A percentile compares a stretch with the other conserved stretches of the same genome.
Evolutionary conservation across 768 basidiomycete genomes (phyloP).

Genomic region (Xerocomellus amylosporus): DNA sequence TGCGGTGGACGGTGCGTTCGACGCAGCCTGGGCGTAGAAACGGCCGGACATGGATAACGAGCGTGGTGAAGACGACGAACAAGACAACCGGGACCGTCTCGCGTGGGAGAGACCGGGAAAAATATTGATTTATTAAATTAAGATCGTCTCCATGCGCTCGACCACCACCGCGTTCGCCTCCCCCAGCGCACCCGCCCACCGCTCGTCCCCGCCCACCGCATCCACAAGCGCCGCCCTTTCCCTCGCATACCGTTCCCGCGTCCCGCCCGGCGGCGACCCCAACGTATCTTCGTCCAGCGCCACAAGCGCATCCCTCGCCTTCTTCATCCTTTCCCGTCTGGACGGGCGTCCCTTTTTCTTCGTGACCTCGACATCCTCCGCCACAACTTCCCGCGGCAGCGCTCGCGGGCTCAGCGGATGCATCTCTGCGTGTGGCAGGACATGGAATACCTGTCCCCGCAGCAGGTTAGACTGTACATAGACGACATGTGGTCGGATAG

Average conservation of each 20-base stretch:
- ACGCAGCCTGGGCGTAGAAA: conserved; percentile 39
- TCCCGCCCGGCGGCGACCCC: conserved; percentile 28
- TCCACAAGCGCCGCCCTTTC: conserved; percentile 43
- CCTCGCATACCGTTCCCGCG: conserved; percentile 41
- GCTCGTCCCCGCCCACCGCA: conserved; percentile 31
- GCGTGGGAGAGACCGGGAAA: neutral
- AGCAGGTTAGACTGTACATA: conserved; percentile 50
- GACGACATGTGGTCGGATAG: conserved; percentile 50
- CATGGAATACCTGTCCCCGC: conserved; percentile 50
- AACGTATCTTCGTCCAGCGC: conserved; percentile 38
- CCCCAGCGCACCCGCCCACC: conserved; percentile 34
- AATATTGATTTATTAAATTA: too few species aligned
- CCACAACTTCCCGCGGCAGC: conserved; percentile 67
- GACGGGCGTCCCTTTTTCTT: conserved; percentile 66
- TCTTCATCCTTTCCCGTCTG: conserved; percentile 56
- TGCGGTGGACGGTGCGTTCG: conserved; percentile 48
- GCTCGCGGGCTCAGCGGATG: conserved; percentile 57
- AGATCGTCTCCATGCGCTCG: conserved; percentile 44
- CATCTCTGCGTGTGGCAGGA: conserved; percentile 53
- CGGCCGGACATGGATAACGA: conserved; percentile 35
- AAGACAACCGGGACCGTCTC: neutral
- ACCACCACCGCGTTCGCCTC: conserved; percentile 50
- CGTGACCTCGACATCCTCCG: conserved; percentile 27
- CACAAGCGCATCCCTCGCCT: conserved; percentile 47
- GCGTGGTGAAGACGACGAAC: conserved; percentile 1